Evolutionary conservation across 163 green algal genomes (phyloP), one percentile per base, ranked within the genome.

Genomic region (Chlamydomonas reinhardtii): DNA sequence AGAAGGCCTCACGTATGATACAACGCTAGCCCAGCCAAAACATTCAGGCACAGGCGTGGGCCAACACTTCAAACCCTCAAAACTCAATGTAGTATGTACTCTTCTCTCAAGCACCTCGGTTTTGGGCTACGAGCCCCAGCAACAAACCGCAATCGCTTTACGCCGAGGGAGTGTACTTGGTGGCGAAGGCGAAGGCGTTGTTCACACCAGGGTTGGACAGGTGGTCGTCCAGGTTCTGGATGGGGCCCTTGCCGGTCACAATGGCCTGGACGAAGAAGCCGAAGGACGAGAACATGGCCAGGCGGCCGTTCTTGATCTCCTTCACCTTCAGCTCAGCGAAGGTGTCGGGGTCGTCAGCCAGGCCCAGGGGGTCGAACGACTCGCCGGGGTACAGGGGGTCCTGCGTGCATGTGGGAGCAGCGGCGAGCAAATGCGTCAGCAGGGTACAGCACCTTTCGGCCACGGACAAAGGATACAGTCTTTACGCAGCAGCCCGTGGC

Each of bases 261-360:
- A 95, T 95, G 81, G 93, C 97, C 96, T 99, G 97, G 56, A 97
- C 84, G 79, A 89, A 91, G 89, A 96, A 97, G 73, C 96, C 96
- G 73, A 97, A 93, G 48, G 48, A 56, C 48, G 94, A 88, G 94
- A 98, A 96, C 95, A 98, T 98, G 83, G 95, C 95, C 56, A 98
- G 93, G 83, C 95, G 92, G 80, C 92, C 94, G 91, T 98, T 97
- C 94, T 97, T 97, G 89, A 98, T 94, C 94, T 98, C 95, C 92
- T 97, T 97, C 25, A 96, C 90, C 95, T 98, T 97, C 56, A 98
- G 94, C 91, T 96, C 93, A 73, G 93, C 93, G 72, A 96, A 93
- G 89, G 94, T 96, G 89, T 97, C 94, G 62, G 95, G 95, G 90
- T 96, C 94, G 86, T 96, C 94, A 92, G 95, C 95, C 90, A 97